Percentiles rank a stretch among this genome's conserved stretches.
These are phyloP conservation scores for Castanea mollissima DNA, from an alignment of 306 rosid genomes.

Conservation along the genomic window DNA sequence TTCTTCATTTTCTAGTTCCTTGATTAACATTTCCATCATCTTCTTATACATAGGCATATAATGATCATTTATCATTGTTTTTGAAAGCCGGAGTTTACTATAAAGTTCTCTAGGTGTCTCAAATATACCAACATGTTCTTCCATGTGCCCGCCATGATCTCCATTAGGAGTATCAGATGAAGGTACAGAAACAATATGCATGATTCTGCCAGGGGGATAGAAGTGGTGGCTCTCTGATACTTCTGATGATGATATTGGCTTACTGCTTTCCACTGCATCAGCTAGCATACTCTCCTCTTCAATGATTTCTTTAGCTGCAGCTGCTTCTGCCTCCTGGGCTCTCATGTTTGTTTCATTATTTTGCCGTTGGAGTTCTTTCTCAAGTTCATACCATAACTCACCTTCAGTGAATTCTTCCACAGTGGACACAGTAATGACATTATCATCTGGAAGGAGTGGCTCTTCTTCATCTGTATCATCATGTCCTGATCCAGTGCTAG, in stretches of 20 bases:
- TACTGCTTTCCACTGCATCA: constrained; percentile 60
- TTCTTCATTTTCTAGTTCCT: constrained; percentile 62
- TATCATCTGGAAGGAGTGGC: constrained; percentile 43
- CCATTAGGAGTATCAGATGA: constrained; percentile 37
- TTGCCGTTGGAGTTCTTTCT: constrained; percentile 78
- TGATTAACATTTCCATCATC: constrained; percentile 85
- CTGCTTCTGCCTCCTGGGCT: constrained; percentile 71
- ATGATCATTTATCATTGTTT: constrained; percentile 92
- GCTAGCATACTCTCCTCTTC: constrained; percentile 68
- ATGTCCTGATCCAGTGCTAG: constrained; percentile 54
- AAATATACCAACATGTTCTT: constrained; percentile 60
- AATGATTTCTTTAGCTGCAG: constrained; percentile 69
- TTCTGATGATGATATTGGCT: constrained; percentile 54
- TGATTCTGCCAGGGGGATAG: constrained; percentile 88
- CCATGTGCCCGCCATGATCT: constrained; percentile 34
- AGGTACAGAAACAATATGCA: constrained; percentile 71
- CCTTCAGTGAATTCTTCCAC: constrained; percentile 67
- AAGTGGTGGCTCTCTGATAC: constrained; percentile 61
- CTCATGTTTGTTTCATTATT: constrained; percentile 35
- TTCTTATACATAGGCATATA: constrained; percentile 98
- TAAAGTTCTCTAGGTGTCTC: constrained; percentile 86
- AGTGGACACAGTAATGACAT: constrained; percentile 35
- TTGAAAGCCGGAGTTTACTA: constrained; percentile 91
- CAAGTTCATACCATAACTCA: constrained; percentile 80
- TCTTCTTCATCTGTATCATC: constrained; percentile 82